Evolutionary conservation across 164 flowering plant genomes (phyloP), one percentile per base, ranked within the genome.

Genomic region (Pachysandra terminalis): DNA sequence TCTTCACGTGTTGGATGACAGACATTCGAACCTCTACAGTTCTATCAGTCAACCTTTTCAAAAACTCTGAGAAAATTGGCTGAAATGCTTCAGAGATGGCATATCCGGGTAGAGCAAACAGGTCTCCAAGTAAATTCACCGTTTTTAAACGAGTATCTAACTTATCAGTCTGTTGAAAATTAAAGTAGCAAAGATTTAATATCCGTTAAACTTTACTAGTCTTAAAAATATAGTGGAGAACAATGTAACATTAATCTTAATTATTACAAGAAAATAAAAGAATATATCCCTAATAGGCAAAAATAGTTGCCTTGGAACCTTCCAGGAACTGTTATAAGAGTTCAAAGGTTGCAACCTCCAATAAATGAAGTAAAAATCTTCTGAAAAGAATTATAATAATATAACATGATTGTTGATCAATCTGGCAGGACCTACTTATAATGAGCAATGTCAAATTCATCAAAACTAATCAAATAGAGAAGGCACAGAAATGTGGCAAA

Each of bases 1-100:
- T 80, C 75, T 82, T 90, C 52, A 86, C 82, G 71, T 83, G 80
- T 52, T 85, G 90, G 70, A 92, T 90, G 61, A 87, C 96, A 70
- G 88, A 83, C 87, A 92, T 80, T n/a, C 99, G 83, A 66, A 95
- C 90, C 41, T 77, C 90, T 61, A 81, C 90, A 24, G 75, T 85
- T 84, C 90, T 89, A 81, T 95, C 99, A 66, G 98, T 84, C 81
- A 90, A 75, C 75, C 98, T 88, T 80, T 93, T 92, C 71, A 96
- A 66, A 69, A 93, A 93, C 78, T 96, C 99, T 0, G 78, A 75
- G 80, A 92, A 89, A 10, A 96, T 78, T 17, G 97, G 89, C 75
- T 80, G 86, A 77, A 90, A 96, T 55, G 79, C 77, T 74, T 88
- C 93, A 70, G 87, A 63, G 61, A 90, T 83, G 9, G 73, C 26